Percentiles rank a stretch among this genome's conserved stretches.
These are phyloP conservation scores for Chlamydomonas reinhardtii DNA, from an alignment of 163 green algal genomes.

Conservation along the genomic window DNA sequence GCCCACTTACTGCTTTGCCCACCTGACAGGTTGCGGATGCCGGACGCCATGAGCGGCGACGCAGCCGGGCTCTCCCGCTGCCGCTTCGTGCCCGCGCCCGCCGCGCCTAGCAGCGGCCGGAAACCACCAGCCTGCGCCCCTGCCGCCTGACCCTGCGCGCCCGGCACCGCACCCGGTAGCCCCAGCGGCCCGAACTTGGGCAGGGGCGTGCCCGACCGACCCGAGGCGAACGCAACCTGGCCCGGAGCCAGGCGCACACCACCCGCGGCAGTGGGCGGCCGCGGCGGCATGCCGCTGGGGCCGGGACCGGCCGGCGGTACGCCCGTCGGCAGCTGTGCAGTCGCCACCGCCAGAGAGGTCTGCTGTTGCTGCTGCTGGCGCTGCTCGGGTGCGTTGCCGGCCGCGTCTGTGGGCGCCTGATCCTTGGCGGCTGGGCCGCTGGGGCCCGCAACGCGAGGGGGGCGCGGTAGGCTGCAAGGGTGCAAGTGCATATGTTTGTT, in stretches of 20 bases:
- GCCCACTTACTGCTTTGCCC: not conserved
- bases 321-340: conserved; percentile 4
- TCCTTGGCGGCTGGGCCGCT: too few relatives aligned
- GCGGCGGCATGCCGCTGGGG: not conserved
- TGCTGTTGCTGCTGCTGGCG: not conserved
- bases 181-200: conserved; percentile 36
- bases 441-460: too few relatives aligned
- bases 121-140: conserved; percentile 1
- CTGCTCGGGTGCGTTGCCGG: not conserved
- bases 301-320: not conserved
- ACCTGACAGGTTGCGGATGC: conserved; percentile 41
- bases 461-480: too few relatives aligned
- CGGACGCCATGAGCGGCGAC: conserved; percentile 31
- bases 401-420: not conserved
- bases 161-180: not conserved
- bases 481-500: too few relatives aligned
- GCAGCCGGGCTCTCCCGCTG: conserved; percentile 20
- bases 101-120: not conserved
- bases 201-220: conserved; percentile 30
- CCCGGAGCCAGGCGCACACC: conserved; percentile 31
- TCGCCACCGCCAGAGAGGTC: conserved; percentile 12
- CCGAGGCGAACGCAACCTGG: conserved; percentile 31
- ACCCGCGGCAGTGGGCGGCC: conserved; percentile 2
- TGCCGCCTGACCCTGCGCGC: not conserved
- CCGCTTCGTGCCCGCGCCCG: conserved; percentile 14